Evolutionary conservation across 768 basidiomycete genomes (phyloP).

Genomic region (Pleurotus djamor): DNA sequence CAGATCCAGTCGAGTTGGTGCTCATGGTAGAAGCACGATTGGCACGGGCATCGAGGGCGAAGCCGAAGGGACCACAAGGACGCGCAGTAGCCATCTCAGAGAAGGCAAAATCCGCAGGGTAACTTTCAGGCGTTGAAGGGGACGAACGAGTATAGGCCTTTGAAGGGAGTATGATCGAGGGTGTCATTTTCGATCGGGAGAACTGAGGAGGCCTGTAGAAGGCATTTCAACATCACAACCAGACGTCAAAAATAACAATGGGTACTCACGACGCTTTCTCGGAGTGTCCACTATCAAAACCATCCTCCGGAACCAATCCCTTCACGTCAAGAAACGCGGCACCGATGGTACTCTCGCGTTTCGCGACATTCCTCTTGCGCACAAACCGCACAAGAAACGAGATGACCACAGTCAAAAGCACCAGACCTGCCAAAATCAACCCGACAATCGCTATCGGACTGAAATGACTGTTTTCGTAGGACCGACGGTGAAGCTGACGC

Average conservation of each 20-base stretch:
- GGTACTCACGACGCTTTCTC: conserved; percentile 22
- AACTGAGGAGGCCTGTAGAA: conserved; percentile 18
- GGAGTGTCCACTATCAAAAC: conserved; percentile 21
- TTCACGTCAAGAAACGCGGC: conserved; percentile 48
- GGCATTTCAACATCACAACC: neutral
- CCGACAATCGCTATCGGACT: conserved; percentile 46
- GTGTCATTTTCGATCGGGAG: conserved; percentile 41
- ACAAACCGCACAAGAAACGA: conserved; percentile 43
- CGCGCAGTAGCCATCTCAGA: conserved; percentile 28
- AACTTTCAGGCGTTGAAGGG: conserved; percentile 31
- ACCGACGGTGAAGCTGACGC: neutral
- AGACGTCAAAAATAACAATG: neutral
- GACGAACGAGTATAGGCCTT: conserved; percentile 36
- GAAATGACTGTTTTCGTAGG: conserved; percentile 6
- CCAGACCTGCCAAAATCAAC: conserved; percentile 42
- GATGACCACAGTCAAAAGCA: conserved; percentile 31
- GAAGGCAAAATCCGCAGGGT: conserved; percentile 39
- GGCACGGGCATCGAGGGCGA: conserved; percentile 27
- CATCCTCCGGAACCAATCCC: conserved; percentile 33
- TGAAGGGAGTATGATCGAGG: conserved; percentile 52
- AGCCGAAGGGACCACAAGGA: conserved; percentile 28
- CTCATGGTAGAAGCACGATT: conserved; percentile 14
- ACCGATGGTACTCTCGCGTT: conserved; percentile 32
- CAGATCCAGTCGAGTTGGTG: conserved; percentile 21
- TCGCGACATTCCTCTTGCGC: conserved; percentile 35